Evolutionary conservation across 768 basidiomycete species (phyloP).

Genomic region (Glaciozyma martinii): DNA sequence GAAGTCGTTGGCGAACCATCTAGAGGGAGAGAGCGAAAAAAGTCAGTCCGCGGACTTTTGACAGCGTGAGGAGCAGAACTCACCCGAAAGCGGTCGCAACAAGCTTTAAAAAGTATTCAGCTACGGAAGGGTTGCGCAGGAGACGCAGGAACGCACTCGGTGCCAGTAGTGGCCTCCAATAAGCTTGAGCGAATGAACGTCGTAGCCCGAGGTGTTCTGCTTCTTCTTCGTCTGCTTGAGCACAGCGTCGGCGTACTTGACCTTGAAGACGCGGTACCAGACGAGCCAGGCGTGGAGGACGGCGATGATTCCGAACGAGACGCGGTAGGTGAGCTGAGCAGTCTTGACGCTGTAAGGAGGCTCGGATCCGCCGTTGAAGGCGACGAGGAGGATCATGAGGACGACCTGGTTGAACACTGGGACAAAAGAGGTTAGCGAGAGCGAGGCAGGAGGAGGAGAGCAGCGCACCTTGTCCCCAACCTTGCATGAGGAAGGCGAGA

Average conservation of each 20-base stretch:
- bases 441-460: conserved; percentile 11
- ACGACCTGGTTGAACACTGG: conserved; percentile 35
- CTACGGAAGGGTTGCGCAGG: too few relatives aligned
- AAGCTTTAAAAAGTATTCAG: too few relatives aligned
- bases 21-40: too few relatives aligned
- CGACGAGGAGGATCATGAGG: conserved; percentile 41
- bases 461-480: conserved; percentile 21
- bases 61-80: too few relatives aligned
- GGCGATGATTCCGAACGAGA: conserved; percentile 43
- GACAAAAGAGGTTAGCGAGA: background rate
- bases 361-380: conserved; percentile 39
- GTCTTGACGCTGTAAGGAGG: conserved; percentile 35
- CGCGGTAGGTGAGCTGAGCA: conserved; percentile 43
- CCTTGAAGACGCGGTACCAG: conserved; percentile 41
- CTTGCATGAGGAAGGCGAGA: conserved; percentile 44
- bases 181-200: conserved; percentile 40
- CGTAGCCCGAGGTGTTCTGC: conserved; percentile 42
- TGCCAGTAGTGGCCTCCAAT: conserved; percentile 40
- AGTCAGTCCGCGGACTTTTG: too few relatives aligned
- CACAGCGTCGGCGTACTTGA: conserved; percentile 33
- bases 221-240: conserved; percentile 38
- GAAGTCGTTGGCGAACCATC: conserved; percentile 42
- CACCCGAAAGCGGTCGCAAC: too few relatives aligned
- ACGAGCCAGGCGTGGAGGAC: conserved; percentile 43
- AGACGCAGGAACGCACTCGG: conserved; percentile 14